A percentile compares a stretch with the other conserved stretches of the same genome.
These are phyloP conservation scores for Wickerhamiella kazuoi DNA, from an alignment of 805 yeast species.

Conservation along the genomic window DNA sequence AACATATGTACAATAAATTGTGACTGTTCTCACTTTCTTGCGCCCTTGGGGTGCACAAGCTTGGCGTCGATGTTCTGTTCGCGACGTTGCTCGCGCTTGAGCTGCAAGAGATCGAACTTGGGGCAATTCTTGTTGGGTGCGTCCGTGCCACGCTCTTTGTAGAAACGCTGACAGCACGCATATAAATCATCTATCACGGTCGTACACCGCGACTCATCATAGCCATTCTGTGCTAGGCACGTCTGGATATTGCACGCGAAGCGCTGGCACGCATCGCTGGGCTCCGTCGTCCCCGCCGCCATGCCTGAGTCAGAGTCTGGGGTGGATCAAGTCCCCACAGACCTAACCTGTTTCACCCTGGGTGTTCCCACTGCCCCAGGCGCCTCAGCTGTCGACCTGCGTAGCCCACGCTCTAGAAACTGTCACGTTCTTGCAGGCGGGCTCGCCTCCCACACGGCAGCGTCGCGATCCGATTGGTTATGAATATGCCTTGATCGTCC, in stretches of 20 bases:
- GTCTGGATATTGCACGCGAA: conserved; percentile 25
- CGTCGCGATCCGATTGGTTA: no score
- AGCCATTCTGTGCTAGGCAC: conserved; percentile 44
- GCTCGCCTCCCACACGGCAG: no score
- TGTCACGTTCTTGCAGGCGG: no score
- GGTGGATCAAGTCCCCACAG: no score
- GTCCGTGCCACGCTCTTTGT: conserved; percentile 38
- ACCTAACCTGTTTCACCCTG: no score
- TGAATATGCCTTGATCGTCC: no score
- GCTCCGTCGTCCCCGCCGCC: not conserved
- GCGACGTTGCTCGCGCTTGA: conserved; percentile 49
- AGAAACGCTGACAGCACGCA: conserved; percentile 54
- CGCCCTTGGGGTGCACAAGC: conserved; percentile 12
- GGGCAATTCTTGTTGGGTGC: conserved; percentile 68
- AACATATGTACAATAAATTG: no score
- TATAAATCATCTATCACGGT: conserved; percentile 51
- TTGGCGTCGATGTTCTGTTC: conserved; percentile 43
- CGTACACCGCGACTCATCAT: conserved; percentile 61
- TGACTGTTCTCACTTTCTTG: no score
- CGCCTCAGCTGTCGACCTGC: no score
- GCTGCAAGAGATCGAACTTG: conserved; percentile 37
- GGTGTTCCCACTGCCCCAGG: no score
- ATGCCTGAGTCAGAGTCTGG: no score
- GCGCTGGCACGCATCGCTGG: conserved; percentile 3
- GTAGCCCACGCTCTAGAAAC: no score